A percentile compares a stretch with the other conserved stretches of the same genome.
Conservation (phyloP, 352 stramenopile genomes). For the Blastocystis sp. region DNA sequence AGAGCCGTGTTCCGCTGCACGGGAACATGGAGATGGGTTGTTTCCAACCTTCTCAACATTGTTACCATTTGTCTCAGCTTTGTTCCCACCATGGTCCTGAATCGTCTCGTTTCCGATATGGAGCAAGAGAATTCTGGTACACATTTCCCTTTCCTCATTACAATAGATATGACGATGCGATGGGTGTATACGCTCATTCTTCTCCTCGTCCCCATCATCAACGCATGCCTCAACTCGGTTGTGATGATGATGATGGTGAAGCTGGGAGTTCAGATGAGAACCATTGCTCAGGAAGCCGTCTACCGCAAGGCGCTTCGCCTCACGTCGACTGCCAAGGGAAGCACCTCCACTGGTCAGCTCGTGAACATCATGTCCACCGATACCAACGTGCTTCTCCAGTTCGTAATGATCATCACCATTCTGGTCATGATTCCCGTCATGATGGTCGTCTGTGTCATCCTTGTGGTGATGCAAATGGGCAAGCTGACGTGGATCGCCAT, state of each 20-base stretch:
- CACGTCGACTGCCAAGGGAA: conserved; percentile 59
- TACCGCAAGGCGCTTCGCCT: conserved; percentile 65
- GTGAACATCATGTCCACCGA: conserved; percentile 58
- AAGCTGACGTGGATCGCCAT: conserved; percentile 7
- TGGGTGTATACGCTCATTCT: conserved; percentile 7
- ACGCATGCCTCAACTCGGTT: neutral
- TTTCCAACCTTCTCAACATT: neutral
- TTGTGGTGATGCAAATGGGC: neutral
- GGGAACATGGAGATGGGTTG: neutral
- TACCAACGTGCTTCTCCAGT: conserved; percentile 25
- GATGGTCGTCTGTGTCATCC: conserved; percentile 14
- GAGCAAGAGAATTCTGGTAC: neutral
- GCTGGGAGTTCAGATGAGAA: conserved; percentile 3
- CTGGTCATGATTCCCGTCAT: conserved; percentile 40
- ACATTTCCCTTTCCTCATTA: neutral
- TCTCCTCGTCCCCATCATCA: conserved; percentile 28
- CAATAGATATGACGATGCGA: neutral
- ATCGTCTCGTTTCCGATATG: conserved; percentile 7
- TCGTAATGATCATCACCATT: conserved; percentile 24
- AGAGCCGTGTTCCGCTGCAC: neutral
- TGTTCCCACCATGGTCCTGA: conserved; percentile 32
- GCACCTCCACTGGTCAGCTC: conserved; percentile 56
- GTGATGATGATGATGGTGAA: conserved; percentile 42
- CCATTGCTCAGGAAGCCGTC: conserved; percentile 59
- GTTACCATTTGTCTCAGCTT: neutral